Evolutionary conservation across 2,329 filamentous ascomycete species (phyloP).

Genomic region (Beauveria bassiana): DNA sequence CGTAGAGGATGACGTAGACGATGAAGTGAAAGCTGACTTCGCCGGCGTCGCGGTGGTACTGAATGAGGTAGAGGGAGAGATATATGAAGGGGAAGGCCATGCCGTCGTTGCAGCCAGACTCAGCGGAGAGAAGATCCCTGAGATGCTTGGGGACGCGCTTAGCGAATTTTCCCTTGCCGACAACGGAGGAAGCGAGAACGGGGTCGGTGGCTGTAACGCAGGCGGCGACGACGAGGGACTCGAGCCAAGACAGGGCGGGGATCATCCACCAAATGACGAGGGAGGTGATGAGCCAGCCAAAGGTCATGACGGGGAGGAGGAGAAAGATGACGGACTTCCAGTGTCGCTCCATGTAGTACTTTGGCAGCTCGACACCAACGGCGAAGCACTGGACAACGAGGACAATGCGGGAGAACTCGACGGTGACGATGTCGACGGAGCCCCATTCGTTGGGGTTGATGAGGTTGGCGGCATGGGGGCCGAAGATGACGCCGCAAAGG

Average conservation of each 20-base stretch:
- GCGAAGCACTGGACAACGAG: constrained; percentile 90
- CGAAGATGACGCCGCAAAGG: constrained; percentile 80
- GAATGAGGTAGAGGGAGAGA: constrained; percentile 80
- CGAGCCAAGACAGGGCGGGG: constrained; percentile 72
- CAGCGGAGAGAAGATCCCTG: constrained; percentile 86
- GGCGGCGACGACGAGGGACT: constrained; percentile 78
- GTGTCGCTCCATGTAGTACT: constrained; percentile 95
- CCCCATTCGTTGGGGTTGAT: constrained; percentile 74
- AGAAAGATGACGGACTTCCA: constrained; percentile 89
- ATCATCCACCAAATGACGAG: constrained; percentile 93
- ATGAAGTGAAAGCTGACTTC: constrained; percentile 80
- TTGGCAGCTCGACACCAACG: constrained; percentile 82
- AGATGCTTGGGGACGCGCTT: constrained; percentile 97
- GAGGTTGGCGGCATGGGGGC: constrained; percentile 73
- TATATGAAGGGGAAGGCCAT: constrained; percentile 99
- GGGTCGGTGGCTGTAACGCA: constrained; percentile 97
- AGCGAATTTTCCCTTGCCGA: constrained; percentile 97
- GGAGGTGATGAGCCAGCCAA: constrained; percentile 87
- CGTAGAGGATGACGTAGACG: constrained; percentile 83
- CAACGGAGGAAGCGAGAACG: constrained; percentile 92
- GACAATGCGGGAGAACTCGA: constrained; percentile 84
- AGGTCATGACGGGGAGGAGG: constrained; percentile 93
- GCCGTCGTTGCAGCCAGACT: constrained; percentile 98
- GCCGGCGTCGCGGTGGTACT: constrained; percentile 61
- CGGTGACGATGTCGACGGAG: constrained; percentile 75